Evolutionary conservation across 2,329 filamentous ascomycete genomes (phyloP).

Genomic region (Coniella lustricola): DNA sequence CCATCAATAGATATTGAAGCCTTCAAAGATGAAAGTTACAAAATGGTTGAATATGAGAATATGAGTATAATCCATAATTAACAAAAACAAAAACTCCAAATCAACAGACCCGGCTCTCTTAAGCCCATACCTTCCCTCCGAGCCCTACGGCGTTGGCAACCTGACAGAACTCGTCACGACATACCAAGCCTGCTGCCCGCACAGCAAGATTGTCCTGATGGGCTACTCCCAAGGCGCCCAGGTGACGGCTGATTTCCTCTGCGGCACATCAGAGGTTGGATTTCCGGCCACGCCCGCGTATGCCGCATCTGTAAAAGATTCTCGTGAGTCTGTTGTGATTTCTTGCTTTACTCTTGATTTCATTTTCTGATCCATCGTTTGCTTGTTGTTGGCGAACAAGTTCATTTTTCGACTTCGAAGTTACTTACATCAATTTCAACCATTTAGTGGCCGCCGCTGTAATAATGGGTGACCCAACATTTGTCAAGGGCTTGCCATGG

Average conservation of each 20-base stretch:
- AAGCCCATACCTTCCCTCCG: conserved; percentile 22
- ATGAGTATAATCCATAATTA: neutral
- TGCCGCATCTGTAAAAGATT: conserved; percentile 9
- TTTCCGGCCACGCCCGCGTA: conserved; percentile 17
- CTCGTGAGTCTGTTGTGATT: conserved; percentile 10
- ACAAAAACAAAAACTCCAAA: no score
- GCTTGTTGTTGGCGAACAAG: no score
- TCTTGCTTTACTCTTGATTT: neutral
- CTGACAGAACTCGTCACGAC: conserved; percentile 23
- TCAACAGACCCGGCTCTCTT: conserved; percentile 21
- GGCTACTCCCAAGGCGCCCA: conserved; percentile 27
- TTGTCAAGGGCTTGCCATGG: conserved; percentile 22
- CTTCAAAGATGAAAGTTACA: no score
- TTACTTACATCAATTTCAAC: no score
- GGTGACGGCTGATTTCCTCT: conserved; percentile 24
- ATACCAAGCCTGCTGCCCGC: conserved; percentile 25
- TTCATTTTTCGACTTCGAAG: no score
- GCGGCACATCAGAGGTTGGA: conserved; percentile 18
- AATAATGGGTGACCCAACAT: conserved; percentile 30
- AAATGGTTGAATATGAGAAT: neutral
- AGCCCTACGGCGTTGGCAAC: conserved; percentile 24
- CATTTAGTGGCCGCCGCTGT: conserved; percentile 25
- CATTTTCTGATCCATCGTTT: neutral
- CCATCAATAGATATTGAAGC: no score
- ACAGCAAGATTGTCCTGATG: conserved; percentile 27